A percentile compares a stretch with the other conserved stretches of the same genome.
phyloP scores from a whole-genome alignment of 148 eudicot species.

The Selenicereus undatus region DNA sequence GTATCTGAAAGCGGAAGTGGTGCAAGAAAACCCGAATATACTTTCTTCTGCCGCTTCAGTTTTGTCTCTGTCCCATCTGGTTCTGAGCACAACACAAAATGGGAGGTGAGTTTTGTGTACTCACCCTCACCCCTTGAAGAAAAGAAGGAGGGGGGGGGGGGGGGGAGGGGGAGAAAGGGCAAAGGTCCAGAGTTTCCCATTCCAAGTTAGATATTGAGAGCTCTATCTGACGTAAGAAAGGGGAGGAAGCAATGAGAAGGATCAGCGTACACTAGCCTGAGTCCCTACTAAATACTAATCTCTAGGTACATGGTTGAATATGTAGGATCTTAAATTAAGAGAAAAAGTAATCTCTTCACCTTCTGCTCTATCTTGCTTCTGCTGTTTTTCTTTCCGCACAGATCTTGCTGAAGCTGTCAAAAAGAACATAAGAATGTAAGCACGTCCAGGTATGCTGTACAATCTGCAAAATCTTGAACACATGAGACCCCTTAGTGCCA shows the following conservation, averaged over 20 bases:
- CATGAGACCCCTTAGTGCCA: background rate
- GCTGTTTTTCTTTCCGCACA: constrained; percentile 38
- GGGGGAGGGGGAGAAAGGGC: background rate
- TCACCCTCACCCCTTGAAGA: no score
- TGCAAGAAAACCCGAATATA: constrained; percentile 56
- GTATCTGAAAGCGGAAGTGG: constrained; percentile 76
- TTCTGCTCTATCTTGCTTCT: constrained; percentile 52
- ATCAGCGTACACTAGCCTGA: background rate
- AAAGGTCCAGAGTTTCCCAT: background rate
- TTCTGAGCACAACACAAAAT: constrained; percentile 34
- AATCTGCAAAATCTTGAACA: background rate
- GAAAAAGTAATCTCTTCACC: constrained; percentile 35
- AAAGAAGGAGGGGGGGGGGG: background rate
- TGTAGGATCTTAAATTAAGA: background rate
- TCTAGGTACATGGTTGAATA: background rate
- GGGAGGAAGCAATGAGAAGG: no score
- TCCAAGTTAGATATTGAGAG: background rate
- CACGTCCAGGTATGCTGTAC: background rate
- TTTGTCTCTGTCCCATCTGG: constrained; percentile 44
- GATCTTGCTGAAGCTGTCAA: constrained; percentile 44
- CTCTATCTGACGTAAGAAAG: background rate
- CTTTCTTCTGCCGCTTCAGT: constrained; percentile 56
- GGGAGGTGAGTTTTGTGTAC: background rate
- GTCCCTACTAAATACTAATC: background rate
- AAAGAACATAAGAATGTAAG: constrained; percentile 7